Percentiles rank a stretch among this genome's conserved stretches.
phyloP scores from a whole-genome alignment of 208 protist species.

The Trypanosoma cruzi region DNA sequence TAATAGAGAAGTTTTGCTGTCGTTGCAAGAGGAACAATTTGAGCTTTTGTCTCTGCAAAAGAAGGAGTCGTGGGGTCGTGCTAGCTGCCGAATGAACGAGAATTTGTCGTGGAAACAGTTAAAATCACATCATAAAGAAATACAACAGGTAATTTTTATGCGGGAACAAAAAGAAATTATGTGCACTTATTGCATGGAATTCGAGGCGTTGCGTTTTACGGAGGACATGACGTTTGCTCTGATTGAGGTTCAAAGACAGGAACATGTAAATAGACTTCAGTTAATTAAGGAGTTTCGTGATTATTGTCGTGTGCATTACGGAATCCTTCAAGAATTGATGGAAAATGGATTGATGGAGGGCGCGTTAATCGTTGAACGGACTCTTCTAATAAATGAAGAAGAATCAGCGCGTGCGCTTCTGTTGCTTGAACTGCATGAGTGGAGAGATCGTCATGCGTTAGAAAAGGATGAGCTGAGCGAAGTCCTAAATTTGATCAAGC shows the following conservation, averaged over 20 bases:
- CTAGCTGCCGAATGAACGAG: neutral
- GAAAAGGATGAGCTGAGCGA: slow-evolving; percentile 26
- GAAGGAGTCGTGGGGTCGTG: neutral
- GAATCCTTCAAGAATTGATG: neutral
- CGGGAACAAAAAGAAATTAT: neutral
- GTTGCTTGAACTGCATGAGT: neutral
- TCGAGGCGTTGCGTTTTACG: neutral
- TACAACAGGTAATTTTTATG: neutral
- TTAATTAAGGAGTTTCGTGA: neutral
- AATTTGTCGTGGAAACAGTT: slow-evolving; percentile 2
- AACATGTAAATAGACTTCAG: neutral
- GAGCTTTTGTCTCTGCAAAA: neutral
- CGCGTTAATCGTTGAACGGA: neutral
- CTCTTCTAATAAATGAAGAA: neutral
- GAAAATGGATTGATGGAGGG: neutral
- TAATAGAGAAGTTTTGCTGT: neutral
- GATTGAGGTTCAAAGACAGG: neutral
- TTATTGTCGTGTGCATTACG: neutral
- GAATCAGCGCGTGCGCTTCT: neutral
- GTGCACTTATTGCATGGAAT: neutral
- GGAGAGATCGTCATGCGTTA: slow-evolving; percentile 6
- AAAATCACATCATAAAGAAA: neutral
- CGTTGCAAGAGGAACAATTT: neutral
- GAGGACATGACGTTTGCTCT: slow-evolving; percentile 2
- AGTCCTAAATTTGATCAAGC: slow-evolving; percentile 27